phyloP scores from a whole-genome alignment of 768 basidiomycete species.

The Pisolithus sp. region DNA sequence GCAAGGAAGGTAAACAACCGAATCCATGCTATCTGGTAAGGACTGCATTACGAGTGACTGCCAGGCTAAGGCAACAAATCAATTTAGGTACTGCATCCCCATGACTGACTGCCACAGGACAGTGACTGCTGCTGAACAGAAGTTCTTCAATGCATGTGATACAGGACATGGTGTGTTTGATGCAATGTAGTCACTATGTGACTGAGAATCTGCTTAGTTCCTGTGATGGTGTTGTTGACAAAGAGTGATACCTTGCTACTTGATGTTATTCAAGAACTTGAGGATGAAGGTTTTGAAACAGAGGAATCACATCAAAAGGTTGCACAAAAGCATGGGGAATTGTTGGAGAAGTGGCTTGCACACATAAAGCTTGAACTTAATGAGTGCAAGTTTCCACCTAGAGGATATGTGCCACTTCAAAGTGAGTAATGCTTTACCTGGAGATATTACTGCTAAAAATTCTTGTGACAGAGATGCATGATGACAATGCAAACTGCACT shows the following conservation, averaged over 20 bases:
- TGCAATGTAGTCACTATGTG: neutral
- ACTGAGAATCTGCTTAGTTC: constrained; percentile 23
- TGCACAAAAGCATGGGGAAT: constrained; percentile 8
- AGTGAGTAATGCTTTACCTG: too few species aligned
- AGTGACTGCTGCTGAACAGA: too few species aligned
- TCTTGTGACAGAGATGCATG: neutral
- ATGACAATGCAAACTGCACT: neutral
- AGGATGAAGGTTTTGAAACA: constrained; percentile 5
- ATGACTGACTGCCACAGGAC: too few species aligned
- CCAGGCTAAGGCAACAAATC: too few species aligned
- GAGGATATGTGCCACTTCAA: neutral
- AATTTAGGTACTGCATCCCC: too few species aligned
- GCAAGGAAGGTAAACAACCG: too few species aligned
- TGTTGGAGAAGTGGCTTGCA: neutral
- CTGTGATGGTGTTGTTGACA: constrained; percentile 34
- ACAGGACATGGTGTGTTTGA: too few species aligned
- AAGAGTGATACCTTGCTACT: constrained; percentile 1
- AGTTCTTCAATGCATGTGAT: too few species aligned
- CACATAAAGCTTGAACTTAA: neutral
- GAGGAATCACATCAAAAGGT: constrained; percentile 7
- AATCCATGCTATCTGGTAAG: too few species aligned
- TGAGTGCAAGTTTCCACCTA: neutral
- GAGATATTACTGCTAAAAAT: neutral
- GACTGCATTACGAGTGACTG: too few species aligned
- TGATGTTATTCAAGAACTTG: constrained; percentile 12